Conservation (phyloP, 2,329 filamentous ascomycete genomes). For the Penicillium sp. region DNA sequence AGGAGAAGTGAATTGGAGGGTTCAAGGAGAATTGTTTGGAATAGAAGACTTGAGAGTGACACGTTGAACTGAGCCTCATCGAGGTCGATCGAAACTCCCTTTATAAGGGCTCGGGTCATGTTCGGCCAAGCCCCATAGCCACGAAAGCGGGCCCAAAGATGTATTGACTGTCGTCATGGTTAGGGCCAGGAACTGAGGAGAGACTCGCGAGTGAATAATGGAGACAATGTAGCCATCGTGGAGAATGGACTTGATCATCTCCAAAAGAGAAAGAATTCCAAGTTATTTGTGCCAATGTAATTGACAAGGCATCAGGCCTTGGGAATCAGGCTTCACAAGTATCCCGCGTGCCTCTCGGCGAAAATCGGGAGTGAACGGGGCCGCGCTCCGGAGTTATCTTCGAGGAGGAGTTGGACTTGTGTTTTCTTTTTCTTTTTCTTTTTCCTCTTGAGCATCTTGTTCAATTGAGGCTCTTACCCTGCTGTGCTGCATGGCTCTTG, state of each 20-base stretch:
- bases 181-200: background rate
- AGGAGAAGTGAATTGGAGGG: background rate
- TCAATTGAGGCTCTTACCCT: background rate
- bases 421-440: background rate
- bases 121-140: background rate
- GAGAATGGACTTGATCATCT: background rate
- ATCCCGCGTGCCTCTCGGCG: constrained; percentile 14
- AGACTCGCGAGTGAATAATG: background rate
- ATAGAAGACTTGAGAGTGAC: too few species aligned
- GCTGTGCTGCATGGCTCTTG: background rate
- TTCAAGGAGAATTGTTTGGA: background rate
- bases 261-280: background rate
- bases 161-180: background rate
- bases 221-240: background rate
- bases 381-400: constrained; percentile 10
- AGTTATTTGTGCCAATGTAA: background rate
- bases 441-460: background rate
- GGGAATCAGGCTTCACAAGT: background rate
- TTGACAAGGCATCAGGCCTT: too few species aligned
- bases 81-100: background rate
- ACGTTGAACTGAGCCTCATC: background rate
- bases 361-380: constrained; percentile 21
- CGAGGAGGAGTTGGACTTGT: background rate
- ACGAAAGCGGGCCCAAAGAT: background rate
- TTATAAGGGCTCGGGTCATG: background rate